Conservation (phyloP, 768 basidiomycete species). For the Asterophora parasitica region DNA sequence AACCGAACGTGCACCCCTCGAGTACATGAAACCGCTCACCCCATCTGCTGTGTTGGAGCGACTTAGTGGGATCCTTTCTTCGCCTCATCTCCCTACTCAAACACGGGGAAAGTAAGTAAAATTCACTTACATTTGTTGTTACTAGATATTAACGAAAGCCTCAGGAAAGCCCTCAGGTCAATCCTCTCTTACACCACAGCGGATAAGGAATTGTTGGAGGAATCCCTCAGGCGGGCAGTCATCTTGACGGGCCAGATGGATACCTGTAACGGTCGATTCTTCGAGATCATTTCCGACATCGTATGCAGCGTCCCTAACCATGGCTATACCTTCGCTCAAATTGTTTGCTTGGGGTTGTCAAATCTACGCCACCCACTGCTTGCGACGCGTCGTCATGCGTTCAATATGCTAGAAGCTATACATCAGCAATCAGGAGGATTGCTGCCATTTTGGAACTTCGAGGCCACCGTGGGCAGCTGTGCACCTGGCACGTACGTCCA, state of each 20-base stretch:
- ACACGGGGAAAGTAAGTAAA: constrained; percentile 61
- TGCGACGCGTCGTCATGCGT: constrained; percentile 67
- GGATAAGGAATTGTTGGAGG: constrained; percentile 56
- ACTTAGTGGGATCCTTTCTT: constrained; percentile 63
- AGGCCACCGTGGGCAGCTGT: constrained; percentile 65
- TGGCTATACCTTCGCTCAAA: constrained; percentile 69
- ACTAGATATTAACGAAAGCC: constrained; percentile 8
- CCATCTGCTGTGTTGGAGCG: constrained; percentile 55
- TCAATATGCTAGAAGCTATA: constrained; percentile 69
- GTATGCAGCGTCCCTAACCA: constrained; percentile 50
- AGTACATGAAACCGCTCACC: constrained; percentile 51
- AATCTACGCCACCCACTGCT: constrained; percentile 75
- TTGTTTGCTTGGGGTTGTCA: constrained; percentile 71
- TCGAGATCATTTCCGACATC: constrained; percentile 72
- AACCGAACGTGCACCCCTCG: constrained; percentile 46
- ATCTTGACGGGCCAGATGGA: constrained; percentile 50
- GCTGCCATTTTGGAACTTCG: constrained; percentile 65
- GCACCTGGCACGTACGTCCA: constrained; percentile 75
- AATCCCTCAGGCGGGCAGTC: constrained; percentile 65
- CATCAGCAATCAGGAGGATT: constrained; percentile 67
- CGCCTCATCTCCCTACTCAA: constrained; percentile 46
- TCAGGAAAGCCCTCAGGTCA: constrained; percentile 72
- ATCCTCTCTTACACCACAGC: constrained; percentile 54
- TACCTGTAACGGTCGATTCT: constrained; percentile 62
- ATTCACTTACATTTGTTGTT: neutral